Evolutionary conservation across 225 moss, liverwort and hornwort species (phyloP).

Genomic region (Sphagnum contortum): DNA sequence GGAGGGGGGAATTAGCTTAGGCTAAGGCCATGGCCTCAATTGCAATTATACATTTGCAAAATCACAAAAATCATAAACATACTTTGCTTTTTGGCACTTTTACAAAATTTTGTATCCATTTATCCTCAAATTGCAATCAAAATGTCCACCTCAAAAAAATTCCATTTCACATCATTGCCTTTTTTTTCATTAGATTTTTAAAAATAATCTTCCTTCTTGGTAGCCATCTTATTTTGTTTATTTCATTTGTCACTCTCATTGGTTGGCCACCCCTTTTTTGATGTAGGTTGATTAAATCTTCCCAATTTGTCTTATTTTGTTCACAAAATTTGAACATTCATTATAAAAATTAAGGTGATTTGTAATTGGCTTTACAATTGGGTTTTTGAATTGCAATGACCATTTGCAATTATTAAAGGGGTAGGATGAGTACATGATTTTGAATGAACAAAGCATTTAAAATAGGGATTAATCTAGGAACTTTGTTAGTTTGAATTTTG

Average conservation of each 20-base stretch:
- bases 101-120: neutral
- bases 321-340: too few relatives aligned
- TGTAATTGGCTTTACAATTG: too few relatives aligned
- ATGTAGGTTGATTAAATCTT: neutral
- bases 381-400: too few relatives aligned
- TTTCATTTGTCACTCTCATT: too few relatives aligned
- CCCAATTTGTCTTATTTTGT: too few relatives aligned
- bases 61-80: neutral
- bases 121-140: slow-evolving; percentile 2
- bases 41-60: neutral
- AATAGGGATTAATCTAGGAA: too few relatives aligned
- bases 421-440: too few relatives aligned
- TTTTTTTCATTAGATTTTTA: neutral
- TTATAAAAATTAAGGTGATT: too few relatives aligned
- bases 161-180: neutral
- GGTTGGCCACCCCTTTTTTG: neutral
- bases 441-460: too few relatives aligned
- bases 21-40: neutral
- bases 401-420: too few relatives aligned
- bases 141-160: neutral
- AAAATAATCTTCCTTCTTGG: neutral
- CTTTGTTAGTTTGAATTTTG: too few relatives aligned
- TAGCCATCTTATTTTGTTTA: neutral
- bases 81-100: slow-evolving; percentile 1
- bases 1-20: neutral